Percentiles rank a stretch among this genome's conserved stretches.
Evolutionary conservation across 75 land plant species (phyloP).

Genomic region (Sequoia sempervirens): DNA sequence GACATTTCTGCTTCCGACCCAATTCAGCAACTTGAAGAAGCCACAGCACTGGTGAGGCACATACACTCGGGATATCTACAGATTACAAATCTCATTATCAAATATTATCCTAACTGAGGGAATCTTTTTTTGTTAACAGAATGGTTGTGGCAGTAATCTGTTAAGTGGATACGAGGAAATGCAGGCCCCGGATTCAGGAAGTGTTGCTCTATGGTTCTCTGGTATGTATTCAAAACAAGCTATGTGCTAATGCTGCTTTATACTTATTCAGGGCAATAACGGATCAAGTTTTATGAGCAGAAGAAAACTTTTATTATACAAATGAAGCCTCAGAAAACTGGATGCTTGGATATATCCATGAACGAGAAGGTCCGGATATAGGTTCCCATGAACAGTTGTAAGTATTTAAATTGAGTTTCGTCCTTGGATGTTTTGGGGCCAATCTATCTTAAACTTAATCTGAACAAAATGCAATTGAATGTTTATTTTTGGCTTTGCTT

Average conservation of each 20-base stretch:
- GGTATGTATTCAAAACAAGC: not conserved
- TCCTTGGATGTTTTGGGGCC: not conserved
- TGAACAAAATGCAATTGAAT: not conserved
- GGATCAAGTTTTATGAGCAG: not conserved
- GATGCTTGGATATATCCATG: slow-evolving; percentile 18
- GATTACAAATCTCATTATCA: not conserved
- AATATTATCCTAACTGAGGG: not conserved
- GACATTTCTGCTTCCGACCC: not conserved
- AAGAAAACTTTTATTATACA: not conserved
- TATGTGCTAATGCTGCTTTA: not conserved
- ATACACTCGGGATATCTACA: too few species aligned
- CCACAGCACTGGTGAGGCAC: not conserved
- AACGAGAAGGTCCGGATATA: slow-evolving; percentile 3
- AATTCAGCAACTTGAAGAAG: not conserved
- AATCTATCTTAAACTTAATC: not conserved
- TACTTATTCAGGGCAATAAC: not conserved
- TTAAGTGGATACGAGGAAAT: slow-evolving; percentile 4
- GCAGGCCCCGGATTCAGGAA: slow-evolving; percentile 2
- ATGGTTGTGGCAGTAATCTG: not conserved
- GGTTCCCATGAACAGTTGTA: slow-evolving; percentile 8
- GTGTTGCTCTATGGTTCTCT: slow-evolving; percentile 5
- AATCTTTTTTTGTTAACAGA: not conserved
- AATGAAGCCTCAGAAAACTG: slow-evolving; percentile 13
- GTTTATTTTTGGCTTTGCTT: not conserved
- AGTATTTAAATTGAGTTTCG: not conserved